Evolutionary conservation across 345 rosid species (phyloP), one percentile per base, ranked within the genome.

Genomic region (Boechera divaricarpa): DNA sequence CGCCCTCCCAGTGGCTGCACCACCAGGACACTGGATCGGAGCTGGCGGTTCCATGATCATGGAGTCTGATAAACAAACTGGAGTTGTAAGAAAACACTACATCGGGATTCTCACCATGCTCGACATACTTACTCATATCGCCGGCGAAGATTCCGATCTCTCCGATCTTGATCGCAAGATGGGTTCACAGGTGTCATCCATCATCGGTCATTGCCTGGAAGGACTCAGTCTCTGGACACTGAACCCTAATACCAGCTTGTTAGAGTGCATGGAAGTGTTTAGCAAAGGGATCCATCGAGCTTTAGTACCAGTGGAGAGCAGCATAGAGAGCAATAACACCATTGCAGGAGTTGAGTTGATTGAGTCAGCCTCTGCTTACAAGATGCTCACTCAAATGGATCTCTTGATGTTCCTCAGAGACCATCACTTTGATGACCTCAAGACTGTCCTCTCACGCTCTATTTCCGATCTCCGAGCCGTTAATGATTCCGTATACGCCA

Each of bases 31-130:
- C 16, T 91, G 97, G 93, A 88, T 92, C 1, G 97, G 97, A 7
- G 97, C 97, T 0, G 97, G 98, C 7, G 97, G 97, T 52, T 90
- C 97, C 28, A 90, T 92, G 93, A 92, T 92, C 38, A n/a, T 94
- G 91, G 97, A 90, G 83, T 80, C 90, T 2, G 97, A 90, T 67
- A 86, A 89, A 81, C 87, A 84, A 67, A 92, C 91, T 0, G 98
- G 98, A 38, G 86, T 70, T 0, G 87, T 87, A 4, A 58, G 91
- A 78, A 94, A 92, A 81, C 98, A 92, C 52, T 94, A 92, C 51
- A 90, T 90, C 47, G 97, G 95, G 8, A 90, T 91, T 74, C 87
- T 91, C 44, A 85, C 97, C 1, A 86, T 91, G 98, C 89, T 91
- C 2, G 94, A 94, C 82, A 85, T 90, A 13, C 83, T 89, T 63